These are phyloP conservation scores for Taiwanofungus camphoratus DNA, from an alignment of 1,284 basidiomycete species.

Conservation along the genomic window DNA sequence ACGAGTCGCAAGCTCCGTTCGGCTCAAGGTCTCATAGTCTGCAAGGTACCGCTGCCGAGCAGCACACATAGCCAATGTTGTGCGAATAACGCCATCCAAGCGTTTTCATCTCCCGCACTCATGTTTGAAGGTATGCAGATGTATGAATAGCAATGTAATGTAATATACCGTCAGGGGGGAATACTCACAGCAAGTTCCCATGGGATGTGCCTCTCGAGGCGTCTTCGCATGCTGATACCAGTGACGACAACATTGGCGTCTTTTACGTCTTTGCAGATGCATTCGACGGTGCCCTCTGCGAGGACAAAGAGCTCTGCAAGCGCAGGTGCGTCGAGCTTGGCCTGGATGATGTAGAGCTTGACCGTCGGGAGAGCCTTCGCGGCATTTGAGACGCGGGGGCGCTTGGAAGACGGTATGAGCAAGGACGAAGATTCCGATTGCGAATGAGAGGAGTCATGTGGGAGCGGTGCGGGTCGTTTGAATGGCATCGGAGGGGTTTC, in stretches of 20 bases:
- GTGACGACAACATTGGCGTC: conserved; percentile 65
- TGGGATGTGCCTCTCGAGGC: conserved; percentile 62
- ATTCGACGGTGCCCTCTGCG: conserved; percentile 36
- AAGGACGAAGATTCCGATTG: conserved; percentile 17
- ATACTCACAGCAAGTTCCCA: conserved; percentile 56
- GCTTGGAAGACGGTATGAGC: conserved; percentile 10
- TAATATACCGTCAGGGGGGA: background rate
- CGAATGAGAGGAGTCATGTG: conserved; percentile 6
- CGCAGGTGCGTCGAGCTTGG: conserved; percentile 44
- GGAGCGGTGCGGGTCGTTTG: conserved; percentile 21
- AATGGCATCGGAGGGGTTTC: no score
- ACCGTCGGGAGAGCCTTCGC: conserved; percentile 22
- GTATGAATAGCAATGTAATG: no score
- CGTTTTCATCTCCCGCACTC: no score
- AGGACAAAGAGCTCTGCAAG: conserved; percentile 44
- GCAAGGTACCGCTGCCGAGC: no score
- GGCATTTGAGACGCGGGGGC: conserved; percentile 8
- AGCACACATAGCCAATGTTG: no score
- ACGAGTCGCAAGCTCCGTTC: no score
- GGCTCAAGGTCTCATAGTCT: no score
- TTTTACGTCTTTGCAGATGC: conserved; percentile 35
- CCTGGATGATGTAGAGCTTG: conserved; percentile 51
- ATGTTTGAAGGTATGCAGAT: no score
- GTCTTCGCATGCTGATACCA: conserved; percentile 53
- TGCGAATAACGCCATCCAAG: no score